Evolutionary conservation across 805 yeast species (phyloP).

Genomic region (Wickerhamomyces subpelliculosus): DNA sequence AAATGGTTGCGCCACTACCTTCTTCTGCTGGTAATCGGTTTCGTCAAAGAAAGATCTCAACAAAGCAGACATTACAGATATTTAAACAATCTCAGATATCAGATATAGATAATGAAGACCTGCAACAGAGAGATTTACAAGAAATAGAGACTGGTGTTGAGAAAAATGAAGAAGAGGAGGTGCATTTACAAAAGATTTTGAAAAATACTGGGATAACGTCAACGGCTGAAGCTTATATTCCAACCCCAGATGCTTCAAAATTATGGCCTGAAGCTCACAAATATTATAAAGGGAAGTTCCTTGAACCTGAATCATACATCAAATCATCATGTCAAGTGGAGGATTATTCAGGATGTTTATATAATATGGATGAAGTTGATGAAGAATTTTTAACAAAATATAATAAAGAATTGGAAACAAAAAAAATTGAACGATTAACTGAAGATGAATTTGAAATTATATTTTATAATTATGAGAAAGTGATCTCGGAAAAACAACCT

Average conservation of each 20-base stretch:
- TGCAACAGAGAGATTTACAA: constrained; percentile 76
- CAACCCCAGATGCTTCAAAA: constrained; percentile 92
- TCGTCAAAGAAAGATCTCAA: constrained; percentile 91
- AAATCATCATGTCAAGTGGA: constrained; percentile 94
- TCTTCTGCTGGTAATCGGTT: constrained; percentile 40
- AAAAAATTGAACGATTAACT: constrained; percentile 33
- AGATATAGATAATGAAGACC: constrained; percentile 63
- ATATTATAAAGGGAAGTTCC: constrained; percentile 62
- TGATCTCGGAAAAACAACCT: constrained; percentile 79
- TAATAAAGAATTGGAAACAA: constrained; percentile 25
- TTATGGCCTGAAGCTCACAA: constrained; percentile 72
- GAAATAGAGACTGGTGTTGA: constrained; percentile 97
- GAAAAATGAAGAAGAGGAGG: constrained; percentile 95
- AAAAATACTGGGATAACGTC: constrained; percentile 69
- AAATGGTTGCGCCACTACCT: constrained; percentile 7
- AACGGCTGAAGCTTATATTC: constrained; percentile 56
- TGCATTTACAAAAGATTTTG: constrained; percentile 87
- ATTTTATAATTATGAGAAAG: constrained; percentile 65
- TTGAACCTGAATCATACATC: constrained; percentile 72
- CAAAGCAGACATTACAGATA: constrained; percentile 78
- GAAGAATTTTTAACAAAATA: constrained; percentile 51
- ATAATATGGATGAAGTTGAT: constrained; percentile 87
- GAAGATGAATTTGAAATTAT: constrained; percentile 85
- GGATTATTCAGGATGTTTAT: constrained; percentile 80
- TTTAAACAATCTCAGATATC: constrained; percentile 76